These are phyloP conservation scores for Aspergillus egyptiacus DNA, from an alignment of 495 filamentous ascomycete genomes.

Conservation along the genomic window DNA sequence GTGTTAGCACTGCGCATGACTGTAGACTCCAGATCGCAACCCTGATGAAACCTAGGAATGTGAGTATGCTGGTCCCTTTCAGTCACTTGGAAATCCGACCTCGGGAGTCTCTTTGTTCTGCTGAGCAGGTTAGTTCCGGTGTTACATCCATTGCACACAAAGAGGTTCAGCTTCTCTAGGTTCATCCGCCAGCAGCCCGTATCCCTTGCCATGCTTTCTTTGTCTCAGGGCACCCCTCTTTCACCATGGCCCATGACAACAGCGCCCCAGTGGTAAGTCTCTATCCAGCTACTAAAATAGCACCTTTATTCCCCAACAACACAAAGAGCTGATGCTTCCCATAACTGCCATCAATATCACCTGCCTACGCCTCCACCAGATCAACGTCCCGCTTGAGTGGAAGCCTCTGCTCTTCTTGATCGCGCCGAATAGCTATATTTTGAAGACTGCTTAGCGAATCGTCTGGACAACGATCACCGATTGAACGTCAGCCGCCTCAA, in stretches of 20 bases:
- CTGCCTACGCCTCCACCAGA: neutral
- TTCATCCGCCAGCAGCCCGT: neutral
- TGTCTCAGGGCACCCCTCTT: neutral
- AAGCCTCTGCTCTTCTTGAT: neutral
- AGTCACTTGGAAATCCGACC: no score
- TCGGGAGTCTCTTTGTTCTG: no score
- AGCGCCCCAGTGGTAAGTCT: neutral
- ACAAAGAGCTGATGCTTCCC: conserved; percentile 4
- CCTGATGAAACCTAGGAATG: no score
- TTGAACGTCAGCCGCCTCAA: no score
- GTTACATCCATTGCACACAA: neutral
- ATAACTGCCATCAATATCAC: neutral
- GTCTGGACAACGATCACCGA: no score
- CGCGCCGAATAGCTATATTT: neutral
- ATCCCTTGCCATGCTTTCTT: neutral
- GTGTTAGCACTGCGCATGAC: no score
- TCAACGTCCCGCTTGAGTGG: neutral
- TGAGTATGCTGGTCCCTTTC: no score
- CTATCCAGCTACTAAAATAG: conserved; percentile 1
- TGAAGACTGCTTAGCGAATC: no score
- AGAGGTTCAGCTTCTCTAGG: neutral
- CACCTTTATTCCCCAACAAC: neutral
- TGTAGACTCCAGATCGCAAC: no score
- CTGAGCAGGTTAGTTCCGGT: neutral
- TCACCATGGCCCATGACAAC: neutral